These are phyloP conservation scores for Globisporangium cederbergense DNA, from an alignment of 352 stramenopile species.

Conservation along the genomic window DNA sequence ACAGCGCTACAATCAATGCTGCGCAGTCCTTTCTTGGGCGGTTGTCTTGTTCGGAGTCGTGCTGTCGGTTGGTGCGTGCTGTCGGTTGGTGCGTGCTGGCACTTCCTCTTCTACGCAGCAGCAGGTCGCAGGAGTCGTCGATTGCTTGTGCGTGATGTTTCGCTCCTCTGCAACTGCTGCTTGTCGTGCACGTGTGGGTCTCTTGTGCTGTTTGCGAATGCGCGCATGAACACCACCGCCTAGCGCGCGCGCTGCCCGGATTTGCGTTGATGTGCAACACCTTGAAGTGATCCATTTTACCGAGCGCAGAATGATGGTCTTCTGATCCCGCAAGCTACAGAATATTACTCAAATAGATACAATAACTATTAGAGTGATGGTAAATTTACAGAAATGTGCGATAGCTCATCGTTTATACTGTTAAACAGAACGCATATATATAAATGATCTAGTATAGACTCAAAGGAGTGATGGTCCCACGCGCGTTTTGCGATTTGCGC, in stretches of 20 bases:
- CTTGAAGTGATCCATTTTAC: neutral
- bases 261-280: neutral
- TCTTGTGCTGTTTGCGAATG: neutral
- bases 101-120: neutral
- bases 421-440: too few relatives aligned
- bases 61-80: neutral
- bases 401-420: too few relatives aligned
- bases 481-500: neutral
- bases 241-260: neutral
- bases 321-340: neutral
- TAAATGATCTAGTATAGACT: neutral
- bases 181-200: neutral
- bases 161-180: neutral
- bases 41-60: neutral
- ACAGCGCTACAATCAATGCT: neutral
- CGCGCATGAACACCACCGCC: neutral
- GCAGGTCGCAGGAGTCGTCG: neutral
- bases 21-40: conserved; percentile 1
- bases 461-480: conserved; percentile 1
- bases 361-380: neutral
- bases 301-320: conserved; percentile 8
- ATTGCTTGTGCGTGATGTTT: neutral
- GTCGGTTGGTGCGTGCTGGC: neutral
- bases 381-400: too few relatives aligned
- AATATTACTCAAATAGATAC: too few relatives aligned